Percentiles rank a stretch among this genome's conserved stretches.
Evolutionary conservation across 192 early-diverging fungal species (phyloP).

Genomic region (Coemansia sp.): DNA sequence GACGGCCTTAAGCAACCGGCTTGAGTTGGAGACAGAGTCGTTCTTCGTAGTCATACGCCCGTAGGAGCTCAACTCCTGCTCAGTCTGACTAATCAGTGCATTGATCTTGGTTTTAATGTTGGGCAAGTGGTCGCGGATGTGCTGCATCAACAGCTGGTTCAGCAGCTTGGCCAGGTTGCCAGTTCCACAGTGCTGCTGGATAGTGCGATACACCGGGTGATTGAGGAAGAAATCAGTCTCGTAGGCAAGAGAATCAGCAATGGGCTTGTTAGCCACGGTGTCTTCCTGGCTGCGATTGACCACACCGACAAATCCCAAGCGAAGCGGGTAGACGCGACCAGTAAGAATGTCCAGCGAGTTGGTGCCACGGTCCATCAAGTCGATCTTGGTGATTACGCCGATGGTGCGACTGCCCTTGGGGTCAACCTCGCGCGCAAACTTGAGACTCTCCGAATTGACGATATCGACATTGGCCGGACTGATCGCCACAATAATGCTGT

Average conservation of each 20-base stretch:
- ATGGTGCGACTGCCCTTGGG: conserved; percentile 78
- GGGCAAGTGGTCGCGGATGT: conserved; percentile 80
- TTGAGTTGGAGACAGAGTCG: conserved; percentile 32
- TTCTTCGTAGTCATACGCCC: conserved; percentile 56
- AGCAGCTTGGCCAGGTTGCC: conserved; percentile 69
- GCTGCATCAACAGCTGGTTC: conserved; percentile 77
- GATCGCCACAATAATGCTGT: conserved; percentile 84
- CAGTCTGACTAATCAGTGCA: conserved; percentile 75
- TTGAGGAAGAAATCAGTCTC: conserved; percentile 73
- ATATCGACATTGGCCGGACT: conserved; percentile 83
- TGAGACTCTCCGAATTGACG: conserved; percentile 84
- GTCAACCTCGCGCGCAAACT: conserved; percentile 85
- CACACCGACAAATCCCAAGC: conserved; percentile 81
- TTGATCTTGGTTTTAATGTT: conserved; percentile 78
- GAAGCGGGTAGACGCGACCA: conserved; percentile 75
- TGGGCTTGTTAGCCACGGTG: conserved; percentile 72
- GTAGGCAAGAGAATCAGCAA: conserved; percentile 67
- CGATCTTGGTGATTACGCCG: conserved; percentile 82
- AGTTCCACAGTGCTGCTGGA: conserved; percentile 75
- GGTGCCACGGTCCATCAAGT: conserved; percentile 86
- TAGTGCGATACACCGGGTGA: conserved; percentile 74
- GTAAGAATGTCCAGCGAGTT: conserved; percentile 80
- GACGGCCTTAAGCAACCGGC: conserved; percentile 69
- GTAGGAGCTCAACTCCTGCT: conserved; percentile 73
- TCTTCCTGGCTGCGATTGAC: conserved; percentile 86